Evolutionary conservation across 768 basidiomycete genomes (phyloP), one percentile per base, ranked within the genome.

Genomic region (Boletellus emodensis): DNA sequence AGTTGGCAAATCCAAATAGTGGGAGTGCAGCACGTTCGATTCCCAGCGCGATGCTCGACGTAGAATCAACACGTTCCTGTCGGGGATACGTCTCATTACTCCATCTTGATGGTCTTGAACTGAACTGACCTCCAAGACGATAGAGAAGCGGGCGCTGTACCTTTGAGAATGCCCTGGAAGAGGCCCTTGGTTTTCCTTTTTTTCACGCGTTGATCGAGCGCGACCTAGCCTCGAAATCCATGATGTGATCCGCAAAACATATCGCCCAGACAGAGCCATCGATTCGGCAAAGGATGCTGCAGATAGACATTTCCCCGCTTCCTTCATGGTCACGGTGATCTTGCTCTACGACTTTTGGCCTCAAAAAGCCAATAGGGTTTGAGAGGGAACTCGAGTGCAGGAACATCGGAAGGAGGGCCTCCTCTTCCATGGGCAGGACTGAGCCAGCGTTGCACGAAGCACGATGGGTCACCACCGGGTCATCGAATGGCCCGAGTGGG

Each of bases 21-120:
- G 75, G 74, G 12, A 76, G 65, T 3, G 71, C 72, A 36, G 74
- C 71, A 28, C 74, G 71, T 52, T 75, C 75, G 40, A 76, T 69
- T n/a, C 72, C 65, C 41, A 76, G 75, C 38, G 52, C 75, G 51
- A 57, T 32, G 20, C 12, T 60, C 14, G 58, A 38, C 24, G 17
- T 7, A 20, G 44, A 17, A 30, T 14, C 36, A 10, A 10, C 4
- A 33, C 49, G 55, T 33, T 59, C 51, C 6, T 18, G 20, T 42
- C 34, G 62, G 35, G 62, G 62, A 24, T 64, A 63, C 13, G 20
- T 62, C 42, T 64, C 62, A 17, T 60, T 40, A 45, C 48, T 64
- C 62, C 62, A 63, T 12, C 60, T 62, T 63, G 13, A 39, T 6
- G 9, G 13, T 4, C 11, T 28, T 17, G 32, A 18, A n/a, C 10